Base-by-base conservation (phyloP, 768 basidiomycete genomes). In the Rhizopogon sp. region DNA sequence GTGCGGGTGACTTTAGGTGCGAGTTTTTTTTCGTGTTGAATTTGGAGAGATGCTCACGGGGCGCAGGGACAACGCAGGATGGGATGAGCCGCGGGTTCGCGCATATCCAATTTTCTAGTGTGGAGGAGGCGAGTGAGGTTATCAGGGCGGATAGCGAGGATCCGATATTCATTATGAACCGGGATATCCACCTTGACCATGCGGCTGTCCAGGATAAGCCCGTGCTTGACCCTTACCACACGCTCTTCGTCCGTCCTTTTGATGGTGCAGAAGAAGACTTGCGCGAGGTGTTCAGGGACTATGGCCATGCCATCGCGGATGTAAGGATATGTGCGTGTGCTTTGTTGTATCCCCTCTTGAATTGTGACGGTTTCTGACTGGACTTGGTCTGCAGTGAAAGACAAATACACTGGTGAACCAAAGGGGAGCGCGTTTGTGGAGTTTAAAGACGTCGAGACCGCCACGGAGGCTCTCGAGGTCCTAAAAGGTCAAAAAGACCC, bases 391-490 rank as follows among this genome's bases (percentile, higher is more conserved):
- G 46, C 45, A 77, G 72, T 73, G 57, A 72, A 70, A 56, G 62
- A 67, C 56, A 65, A 54, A n/a, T 56, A 67, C 22, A 72, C 65
- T 0, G 71, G 73, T 28, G 62, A 61, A 14, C 54, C 55, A 9
- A 63, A 54, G n/a, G 66, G 68, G 6, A 67, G 59, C 3, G 82
- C 78, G 25, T 87, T 84, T 68, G 63, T 87, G 53, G 75, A 82
- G 56, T 85, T 87, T 64, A 68, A 58, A 45, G 60, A 65, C 53
- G 66, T 74, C 46, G 70, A 78, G n/a, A 55, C 65, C 4, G 81
- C 85, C 7, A 74, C 74, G 37, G 69, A 76, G 56, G 85, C 79
- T 1, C 66, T 84, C 58, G 60, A 74, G 8, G 64, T 66, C 35
- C 62, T 82, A 25, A 71, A 76, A 60, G 76, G 40, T 28, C 13